Conservation (phyloP, 306 rosid species). For the Cucurbita maxima region DNA sequence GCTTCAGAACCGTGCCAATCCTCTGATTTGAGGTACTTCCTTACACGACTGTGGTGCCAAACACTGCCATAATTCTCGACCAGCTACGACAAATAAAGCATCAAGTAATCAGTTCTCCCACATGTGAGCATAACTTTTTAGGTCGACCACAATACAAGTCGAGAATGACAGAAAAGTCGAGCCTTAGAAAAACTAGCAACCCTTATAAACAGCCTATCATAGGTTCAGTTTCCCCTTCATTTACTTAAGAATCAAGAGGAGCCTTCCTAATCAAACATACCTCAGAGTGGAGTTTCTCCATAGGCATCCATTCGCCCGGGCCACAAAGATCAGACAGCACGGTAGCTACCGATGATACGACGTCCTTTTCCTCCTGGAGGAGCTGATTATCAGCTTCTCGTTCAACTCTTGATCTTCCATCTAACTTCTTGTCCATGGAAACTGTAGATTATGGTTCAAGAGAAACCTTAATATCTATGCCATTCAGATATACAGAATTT, state of each 20-base stretch:
- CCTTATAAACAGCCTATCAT: not conserved
- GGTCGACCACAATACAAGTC: not conserved
- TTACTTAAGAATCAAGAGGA: not conserved
- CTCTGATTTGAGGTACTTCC: constrained; percentile 79
- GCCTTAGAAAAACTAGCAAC: not conserved
- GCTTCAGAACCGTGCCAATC: constrained; percentile 85
- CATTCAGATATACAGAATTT: not conserved
- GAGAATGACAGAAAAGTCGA: not conserved
- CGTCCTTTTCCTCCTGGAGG: constrained; percentile 91
- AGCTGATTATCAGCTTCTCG: constrained; percentile 86
- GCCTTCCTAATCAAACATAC: constrained; percentile 29
- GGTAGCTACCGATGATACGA: constrained; percentile 96
- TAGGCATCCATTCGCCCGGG: constrained; percentile 99
- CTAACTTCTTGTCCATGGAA: constrained; percentile 67
- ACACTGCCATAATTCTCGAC: constrained; percentile 54
- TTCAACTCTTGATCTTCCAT: constrained; percentile 77
- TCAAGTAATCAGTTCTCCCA: not conserved
- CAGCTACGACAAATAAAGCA: constrained; percentile 34
- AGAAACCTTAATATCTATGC: not conserved
- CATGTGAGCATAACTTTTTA: not conserved
- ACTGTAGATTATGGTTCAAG: not conserved
- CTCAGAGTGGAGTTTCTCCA: constrained; percentile 92
- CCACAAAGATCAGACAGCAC: constrained; percentile 96
- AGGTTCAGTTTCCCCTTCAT: too few relatives aligned
- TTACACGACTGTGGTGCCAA: constrained; percentile 82